Conservation (phyloP, 1,284 basidiomycete genomes). For the Tilletiaria anomala region DNA sequence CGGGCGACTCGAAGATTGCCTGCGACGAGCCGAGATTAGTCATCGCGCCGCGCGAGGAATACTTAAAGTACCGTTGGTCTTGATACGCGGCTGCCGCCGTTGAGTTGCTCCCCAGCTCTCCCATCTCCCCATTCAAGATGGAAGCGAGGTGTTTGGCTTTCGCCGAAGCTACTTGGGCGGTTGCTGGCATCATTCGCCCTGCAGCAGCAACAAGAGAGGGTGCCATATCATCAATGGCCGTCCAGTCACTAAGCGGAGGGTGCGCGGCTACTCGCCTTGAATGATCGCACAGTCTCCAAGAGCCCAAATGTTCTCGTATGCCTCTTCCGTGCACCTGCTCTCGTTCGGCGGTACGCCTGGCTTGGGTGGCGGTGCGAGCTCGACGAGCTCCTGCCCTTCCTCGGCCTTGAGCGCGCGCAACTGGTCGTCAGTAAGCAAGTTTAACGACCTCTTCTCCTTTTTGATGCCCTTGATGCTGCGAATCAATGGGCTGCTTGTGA, state of each 20-base stretch:
- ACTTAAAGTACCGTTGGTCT: conserved; percentile 49
- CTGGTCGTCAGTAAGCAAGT: conserved; percentile 42
- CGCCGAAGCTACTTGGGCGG: conserved; percentile 39
- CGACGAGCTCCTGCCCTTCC: not conserved
- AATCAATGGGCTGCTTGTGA: not conserved
- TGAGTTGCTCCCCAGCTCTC: not conserved
- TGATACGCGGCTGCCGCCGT: conserved; percentile 1
- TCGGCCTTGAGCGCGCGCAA: conserved; percentile 7
- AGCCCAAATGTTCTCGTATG: conserved; percentile 20
- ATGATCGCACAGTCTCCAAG: conserved; percentile 62
- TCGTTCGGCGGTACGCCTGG: not conserved
- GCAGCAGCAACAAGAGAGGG: too few species aligned
- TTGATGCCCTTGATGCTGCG: not conserved
- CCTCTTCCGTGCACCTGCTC: not conserved
- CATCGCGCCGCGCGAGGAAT: conserved; percentile 58
- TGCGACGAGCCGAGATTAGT: conserved; percentile 65
- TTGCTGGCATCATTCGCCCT: too few species aligned
- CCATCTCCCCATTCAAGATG: conserved; percentile 14
- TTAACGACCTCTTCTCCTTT: conserved; percentile 49
- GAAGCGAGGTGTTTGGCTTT: conserved; percentile 28
- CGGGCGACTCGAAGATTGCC: conserved; percentile 24
- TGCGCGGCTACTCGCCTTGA: conserved; percentile 35
- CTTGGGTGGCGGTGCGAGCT: not conserved
- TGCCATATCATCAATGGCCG: too few species aligned
- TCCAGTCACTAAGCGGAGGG: too few species aligned